Base-by-base conservation (phyloP, 768 basidiomycete genomes). In the Lactarius psammicola region DNA sequence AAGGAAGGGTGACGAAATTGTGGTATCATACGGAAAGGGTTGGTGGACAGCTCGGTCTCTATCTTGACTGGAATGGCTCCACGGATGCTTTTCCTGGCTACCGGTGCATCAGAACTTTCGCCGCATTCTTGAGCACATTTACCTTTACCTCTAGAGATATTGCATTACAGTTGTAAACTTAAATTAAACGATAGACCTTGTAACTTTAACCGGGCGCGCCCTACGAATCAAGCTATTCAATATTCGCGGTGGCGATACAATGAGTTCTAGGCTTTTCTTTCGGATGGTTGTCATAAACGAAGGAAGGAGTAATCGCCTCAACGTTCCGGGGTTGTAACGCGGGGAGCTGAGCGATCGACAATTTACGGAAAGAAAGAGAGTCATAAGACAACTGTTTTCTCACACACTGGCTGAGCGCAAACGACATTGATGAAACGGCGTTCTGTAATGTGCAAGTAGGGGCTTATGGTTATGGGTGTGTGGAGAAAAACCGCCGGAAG, bases 21-120 rank as follows among this genome's bases (percentile, higher is more conserved):
- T 94, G 33, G 90, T 95, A 26, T 91, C 88, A 15, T 96, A 96
- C 73, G 95, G 95, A 26, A 94, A 93, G 72, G 81, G 82, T 20
- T 93, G 90, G 88, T 95, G 93, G 94, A 78, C 74, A 15, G 80
- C 81, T 62, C 80, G 89, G 64, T 59, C 64, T 23, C 30, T 62
- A 33, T 55, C 64, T 44, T 63, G 30, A 61, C 8, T 28, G 64
- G 34, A 51, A 53, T 38, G 59, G 53, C 56, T 36, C 51, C 49
- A 44, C 56, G 60, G 63, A 63, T 34, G 57, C 56, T 20, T 53
- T 20, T 65, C 62, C 56, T 56, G 59, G 46, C 36, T 46, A 40
- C 36, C 51, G 20, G 55, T 49, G 11, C 55, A 42, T 62, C 31
- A 56, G 60, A 62, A 36, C 31, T 58, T 55, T 55, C 54, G 54